Base-by-base conservation (phyloP, 2,329 filamentous ascomycete species). In the Madurella mycetomatis region DNA sequence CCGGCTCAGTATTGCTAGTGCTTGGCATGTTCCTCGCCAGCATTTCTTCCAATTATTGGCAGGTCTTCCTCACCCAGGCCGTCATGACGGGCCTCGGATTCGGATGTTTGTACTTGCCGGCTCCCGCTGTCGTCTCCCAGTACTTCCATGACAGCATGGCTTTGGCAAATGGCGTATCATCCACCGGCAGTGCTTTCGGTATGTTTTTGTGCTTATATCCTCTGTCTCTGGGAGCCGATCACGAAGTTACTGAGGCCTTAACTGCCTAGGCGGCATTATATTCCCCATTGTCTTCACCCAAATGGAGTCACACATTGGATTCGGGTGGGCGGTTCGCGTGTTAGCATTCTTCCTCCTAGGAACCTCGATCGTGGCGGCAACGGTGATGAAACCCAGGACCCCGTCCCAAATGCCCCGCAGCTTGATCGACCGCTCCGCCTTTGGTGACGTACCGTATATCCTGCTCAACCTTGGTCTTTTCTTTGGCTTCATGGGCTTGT, bases 1-100 rank as follows among this genome's bases (percentile, higher is more conserved):
- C 65, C 4, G 77, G 78, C 12, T 64, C 65, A 2, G 65, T 74
- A 3, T 64, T 76, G 2, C 65, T 79, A 45, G 53, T 73, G 31
- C 52, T 64, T 19, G 78, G 78, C 12, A 69, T 70, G 31, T 54
- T 69, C 43, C 62, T 73, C 15, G 57, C 74, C 13, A 76, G 76
- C 37, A 65, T 80, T 53, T 76, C 83, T 62, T 62, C 66, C 0
- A 55, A 62, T 1, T 79, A 76, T 64, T 79, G 70, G 69, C 74
- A 79, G 57, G 62, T 73, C 0, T 46, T 79, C 1, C 65, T 80
- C 0, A 63, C 73, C 0, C 76, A 79, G 56, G 74, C 74, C 1
- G 58, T 77, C 31, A 73, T 70, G 47, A 60, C 76, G 25, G 78
- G 79, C 5, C 57, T 76, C 1, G 78, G 77, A 2, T 67, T 64